Evolutionary conservation across 257 asterid species (phyloP), one percentile per base, ranked within the genome.

Genomic region (Solanum sejunctum): DNA sequence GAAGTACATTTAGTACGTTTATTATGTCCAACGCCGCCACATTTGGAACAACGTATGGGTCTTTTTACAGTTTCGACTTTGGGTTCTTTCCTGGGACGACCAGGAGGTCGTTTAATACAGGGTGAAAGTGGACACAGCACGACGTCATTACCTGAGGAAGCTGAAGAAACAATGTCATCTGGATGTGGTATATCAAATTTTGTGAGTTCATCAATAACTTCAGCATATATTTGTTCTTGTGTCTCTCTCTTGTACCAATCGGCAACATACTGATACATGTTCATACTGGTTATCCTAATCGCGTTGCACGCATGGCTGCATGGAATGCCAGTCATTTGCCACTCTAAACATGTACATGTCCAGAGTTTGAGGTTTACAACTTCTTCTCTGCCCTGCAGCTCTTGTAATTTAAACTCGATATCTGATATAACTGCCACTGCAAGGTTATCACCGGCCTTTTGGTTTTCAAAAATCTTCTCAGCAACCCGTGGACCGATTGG

Each of bases 281-380:
- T 26, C n/a, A 84, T 41, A 47, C 21, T 32, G 1, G 57, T 61
- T 28, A 56, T 12, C 0, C 57, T 45, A 60, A 61, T 84, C 54
- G 47, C 84, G 11, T 52, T 36, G 67, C 86, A 84, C 8, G 67
- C 79, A 61, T 77, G 84, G 10, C 55, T 11, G 72, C 84, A 84
- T 3, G 66, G 84, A 60, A 84, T 84, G 70, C 79, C 66, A 20
- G 66, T 84, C 84, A 84, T 84, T 77, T 84, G 64, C 67, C 86
- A 84, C 49, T 61, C 67, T 84, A 84, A 57, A 28, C 86, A 84
- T 6, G 84, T 84, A 41, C 84, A 84, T 5, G 64, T 75, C 36
- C 72, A 73, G 47, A 26, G 71, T 57, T 82, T 82, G 47, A 84
- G 70, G 70, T 84, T 84, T 45, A 77, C 84, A 16, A 84, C 67